Base-by-base conservation (phyloP, 805 yeast species). In the Phaffomyces antillensis region DNA sequence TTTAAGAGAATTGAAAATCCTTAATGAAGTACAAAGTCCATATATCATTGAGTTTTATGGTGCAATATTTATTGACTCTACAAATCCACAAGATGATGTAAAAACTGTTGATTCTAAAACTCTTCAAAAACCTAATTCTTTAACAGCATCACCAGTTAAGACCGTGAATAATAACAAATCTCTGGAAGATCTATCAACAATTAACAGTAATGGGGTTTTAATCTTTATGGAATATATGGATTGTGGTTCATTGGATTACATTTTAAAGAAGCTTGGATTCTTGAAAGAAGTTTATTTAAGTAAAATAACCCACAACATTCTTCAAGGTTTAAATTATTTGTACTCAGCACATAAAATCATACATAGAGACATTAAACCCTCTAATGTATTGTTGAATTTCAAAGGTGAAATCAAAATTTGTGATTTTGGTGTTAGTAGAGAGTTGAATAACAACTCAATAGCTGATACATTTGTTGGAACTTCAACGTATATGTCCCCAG, bases 401-500 rank as follows among this genome's bases (percentile, higher is more conserved):
- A 76, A 72, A 51, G 99, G 99, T 24, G 84, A 83, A 52, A 80
- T 93, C 53, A 93, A 90, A 63, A 72, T 93, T 23, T 90, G 98
- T 66, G 99, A 93, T 65, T 93, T 93, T 68, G 99, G 99, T 20
- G 99, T 93, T 7, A 81, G 90, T 28, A 80, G 96, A 48, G 96
- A 89, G 60, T 72, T 93, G 42, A 86, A 87, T 45, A 89, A 91
- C 64, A 59, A 59, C 37, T 93, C 99, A 1, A 76, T 93, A 47
- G 99, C 97, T 0, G 96, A 93, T 58, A 93, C 99, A 0, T 93
- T 93, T 70, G 98, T 93, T 10, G 99, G 99, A 1, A 93, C 99
- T 0, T 88, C 96, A 1, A 88, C 95, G 0, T 93, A 93, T 61
- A 93, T 93, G 95, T 86, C 96, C 1, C 99, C 99, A 0, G 99